Base-by-base conservation (phyloP, 2,329 filamentous ascomycete species). In the Trichoderma breve region DNA sequence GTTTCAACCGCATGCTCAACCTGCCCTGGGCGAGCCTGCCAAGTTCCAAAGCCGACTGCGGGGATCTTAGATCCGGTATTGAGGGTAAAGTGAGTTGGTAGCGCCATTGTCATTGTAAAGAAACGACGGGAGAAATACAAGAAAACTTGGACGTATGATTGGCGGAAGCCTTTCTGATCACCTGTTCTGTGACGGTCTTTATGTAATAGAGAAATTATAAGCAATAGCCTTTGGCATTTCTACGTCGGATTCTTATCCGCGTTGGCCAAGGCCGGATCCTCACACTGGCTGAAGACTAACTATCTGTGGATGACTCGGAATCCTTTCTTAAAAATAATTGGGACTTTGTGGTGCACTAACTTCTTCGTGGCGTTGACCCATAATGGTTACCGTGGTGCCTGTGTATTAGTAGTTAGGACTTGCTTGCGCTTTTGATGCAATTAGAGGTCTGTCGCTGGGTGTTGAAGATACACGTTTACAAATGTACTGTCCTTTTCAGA, bases 11-110 rank as follows among this genome's bases (percentile, higher is more conserved):
- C 93, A 67, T 87, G 83, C 76, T 88, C 86, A 71, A 93, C 91
- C 81, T 93, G 87, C 76, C 92, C 82, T 70, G 91, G 90, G 77
- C 86, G 80, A 63, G 92, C 93, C 79, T 94, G 92, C 92, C 92
- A 95, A 71, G 93, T 95, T 70, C 93, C 93, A 60, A 95, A 86
- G 73, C 92, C 92, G 75, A 95, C 82, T 76, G 90, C 90, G 71
- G 92, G 92, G 73, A 96, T 96, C 83, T 93, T 90, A 81, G 88
- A 91, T 73, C 93, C 93, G 70, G 90, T 91, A 83, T 93, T 92
- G 81, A 93, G 88, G 76, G 88, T 90, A 79, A 90, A 91, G 4
- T 60, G 57, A 15, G 57, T 60, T 60, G 15, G 3, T 60, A 34
- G 30, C 9, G 57, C 8, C 57, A 60, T 60, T 26, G 12, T 60